Percentiles rank a stretch among this genome's conserved stretches.
Evolutionary conservation across 805 yeast species (phyloP).

Genomic region (Wickerhamomyces hampshirensis): DNA sequence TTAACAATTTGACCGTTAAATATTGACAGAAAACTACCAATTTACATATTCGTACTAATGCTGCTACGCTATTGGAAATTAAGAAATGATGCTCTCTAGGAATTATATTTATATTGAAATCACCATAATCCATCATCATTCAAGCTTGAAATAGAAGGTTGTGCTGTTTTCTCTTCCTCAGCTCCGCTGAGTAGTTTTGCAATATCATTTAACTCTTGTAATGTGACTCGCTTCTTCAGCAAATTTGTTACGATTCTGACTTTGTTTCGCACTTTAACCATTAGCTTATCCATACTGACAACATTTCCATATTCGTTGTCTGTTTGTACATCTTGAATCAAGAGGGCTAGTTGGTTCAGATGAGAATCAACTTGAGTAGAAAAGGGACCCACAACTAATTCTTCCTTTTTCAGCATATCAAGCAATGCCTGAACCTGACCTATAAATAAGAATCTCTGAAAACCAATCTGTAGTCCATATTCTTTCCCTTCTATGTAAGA

Average conservation of each 20-base stretch:
- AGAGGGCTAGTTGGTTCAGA: slow-evolving; percentile 23
- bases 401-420: slow-evolving; percentile 34
- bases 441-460: slow-evolving; percentile 60
- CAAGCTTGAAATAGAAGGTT: slow-evolving; percentile 15
- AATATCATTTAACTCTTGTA: slow-evolving; percentile 14
- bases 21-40: too few species aligned
- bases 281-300: slow-evolving; percentile 44
- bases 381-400: slow-evolving; percentile 7
- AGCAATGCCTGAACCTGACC: slow-evolving; percentile 63
- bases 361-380: slow-evolving; percentile 22
- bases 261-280: slow-evolving; percentile 56
- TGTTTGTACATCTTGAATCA: slow-evolving; percentile 29
- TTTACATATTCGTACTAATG: slow-evolving; percentile 1
- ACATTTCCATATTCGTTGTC: slow-evolving; percentile 54
- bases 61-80: too few species aligned
- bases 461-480: slow-evolving; percentile 76
- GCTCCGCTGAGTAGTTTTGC: slow-evolving; percentile 12
- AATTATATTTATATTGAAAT: too few species aligned
- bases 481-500: slow-evolving; percentile 77
- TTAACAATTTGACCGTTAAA: too few species aligned
- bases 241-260: slow-evolving; percentile 44
- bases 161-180: slow-evolving; percentile 12
- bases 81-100: too few species aligned
- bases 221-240: slow-evolving; percentile 15
- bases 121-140: slow-evolving; percentile 27